Evolutionary conservation across 257 asterid genomes (phyloP).

Genomic region (Gentiana macrophylla): DNA sequence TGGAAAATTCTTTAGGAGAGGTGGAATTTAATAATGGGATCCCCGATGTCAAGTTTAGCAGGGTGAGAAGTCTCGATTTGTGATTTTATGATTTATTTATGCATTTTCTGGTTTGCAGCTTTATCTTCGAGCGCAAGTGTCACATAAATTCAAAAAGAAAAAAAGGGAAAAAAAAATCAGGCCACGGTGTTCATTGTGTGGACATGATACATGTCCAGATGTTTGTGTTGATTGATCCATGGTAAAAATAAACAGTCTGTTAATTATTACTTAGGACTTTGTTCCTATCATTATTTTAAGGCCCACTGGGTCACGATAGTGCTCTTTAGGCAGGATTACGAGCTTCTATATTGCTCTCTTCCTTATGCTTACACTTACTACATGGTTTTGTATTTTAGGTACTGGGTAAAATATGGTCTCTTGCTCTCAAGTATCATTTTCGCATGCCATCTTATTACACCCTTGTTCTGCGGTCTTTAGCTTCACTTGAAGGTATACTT

Average conservation of each 20-base stretch:
- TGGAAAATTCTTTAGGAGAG: conserved; percentile 68
- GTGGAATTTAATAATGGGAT: conserved; percentile 59
- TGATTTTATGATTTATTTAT: background rate
- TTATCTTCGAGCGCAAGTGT: too few species aligned
- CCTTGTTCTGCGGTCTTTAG: conserved; percentile 88
- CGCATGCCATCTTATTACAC: conserved; percentile 92
- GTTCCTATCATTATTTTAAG: too few species aligned
- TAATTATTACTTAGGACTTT: too few species aligned
- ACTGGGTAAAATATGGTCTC: conserved; percentile 83
- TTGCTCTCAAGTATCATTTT: conserved; percentile 90
- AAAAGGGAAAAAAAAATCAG: too few species aligned
- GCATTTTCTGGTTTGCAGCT: too few species aligned
- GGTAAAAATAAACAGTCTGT: too few species aligned
- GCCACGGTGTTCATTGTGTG: too few species aligned
- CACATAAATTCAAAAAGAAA: too few species aligned
- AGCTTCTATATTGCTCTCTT: conserved; percentile 1
- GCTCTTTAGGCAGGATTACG: background rate
- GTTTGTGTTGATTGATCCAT: too few species aligned
- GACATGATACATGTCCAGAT: too few species aligned
- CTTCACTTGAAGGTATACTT: conserved; percentile 81
- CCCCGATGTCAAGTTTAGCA: conserved; percentile 81
- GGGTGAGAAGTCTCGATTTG: conserved; percentile 38
- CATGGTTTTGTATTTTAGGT: conserved; percentile 39
- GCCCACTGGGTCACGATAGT: too few species aligned
- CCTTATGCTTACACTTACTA: conserved; percentile 12